Percentiles rank a stretch among this genome's conserved stretches.
These are phyloP conservation scores for Aspergillus aculeatus DNA, from an alignment of 2,329 filamentous ascomycete species.

Conservation along the genomic window DNA sequence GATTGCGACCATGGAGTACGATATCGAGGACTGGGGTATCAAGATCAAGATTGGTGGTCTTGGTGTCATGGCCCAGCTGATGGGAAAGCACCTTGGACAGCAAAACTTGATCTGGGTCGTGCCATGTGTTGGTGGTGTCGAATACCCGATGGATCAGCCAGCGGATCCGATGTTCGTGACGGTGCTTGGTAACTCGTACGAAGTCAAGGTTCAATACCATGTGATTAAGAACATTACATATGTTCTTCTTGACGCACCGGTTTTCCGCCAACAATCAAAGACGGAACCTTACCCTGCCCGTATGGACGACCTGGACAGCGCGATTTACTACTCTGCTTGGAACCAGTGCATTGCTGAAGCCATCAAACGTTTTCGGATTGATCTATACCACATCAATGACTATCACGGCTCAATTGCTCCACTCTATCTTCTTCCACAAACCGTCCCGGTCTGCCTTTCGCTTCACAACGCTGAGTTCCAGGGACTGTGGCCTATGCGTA, in stretches of 20 bases:
- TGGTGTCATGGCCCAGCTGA: conserved; percentile 68
- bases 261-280: conserved; percentile 64
- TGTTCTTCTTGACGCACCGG: conserved; percentile 64
- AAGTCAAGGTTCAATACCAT: conserved; percentile 65
- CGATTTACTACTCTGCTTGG: conserved; percentile 69
- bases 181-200: conserved; percentile 60
- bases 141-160: conserved; percentile 60
- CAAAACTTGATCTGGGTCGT: conserved; percentile 67
- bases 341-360: conserved; percentile 67
- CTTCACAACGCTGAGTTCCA: conserved; percentile 71
- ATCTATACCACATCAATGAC: conserved; percentile 67
- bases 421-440: conserved; percentile 62
- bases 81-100: conserved; percentile 64
- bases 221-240: conserved; percentile 65
- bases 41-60: conserved; percentile 71
- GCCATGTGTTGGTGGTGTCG: conserved; percentile 61
- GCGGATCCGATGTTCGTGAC: conserved; percentile 63
- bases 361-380: conserved; percentile 61
- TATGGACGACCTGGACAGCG: conserved; percentile 68
- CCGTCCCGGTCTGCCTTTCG: conserved; percentile 62
- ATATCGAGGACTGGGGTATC: conserved; percentile 68
- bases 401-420: conserved; percentile 65
- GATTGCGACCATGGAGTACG: conserved; percentile 71
- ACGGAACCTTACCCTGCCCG: conserved; percentile 64
- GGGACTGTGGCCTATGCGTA: conserved; percentile 67